Base-by-base conservation (phyloP, 2,329 filamentous ascomycete genomes). In the Chaetomium strumarium region DNA sequence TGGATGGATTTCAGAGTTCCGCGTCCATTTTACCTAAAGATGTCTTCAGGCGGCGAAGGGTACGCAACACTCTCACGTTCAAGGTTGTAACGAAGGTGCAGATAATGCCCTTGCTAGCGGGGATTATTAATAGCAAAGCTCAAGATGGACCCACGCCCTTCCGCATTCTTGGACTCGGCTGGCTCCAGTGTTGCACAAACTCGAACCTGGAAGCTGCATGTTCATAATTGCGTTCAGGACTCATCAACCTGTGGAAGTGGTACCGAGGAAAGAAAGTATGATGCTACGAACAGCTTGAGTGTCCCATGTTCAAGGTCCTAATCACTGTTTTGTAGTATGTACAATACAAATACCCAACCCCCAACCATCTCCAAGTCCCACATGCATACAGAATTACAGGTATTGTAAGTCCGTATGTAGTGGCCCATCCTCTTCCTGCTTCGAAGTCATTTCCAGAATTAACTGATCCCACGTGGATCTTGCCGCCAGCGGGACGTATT, bases 51-150 rank as follows among this genome's bases (percentile, higher is more conserved):
- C 24, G 24, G 24, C 24, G 24, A 24, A 7, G 24, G 7, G 4
- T 7, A 24, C 4, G 24, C 24, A 24, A 24, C 24, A 24, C 24
- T 24, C 24, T 24, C 4, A 24, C 7, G 24, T 4, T 24, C 24
- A 24, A 24, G 24, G 24, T 24, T 24, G 4, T 7, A 24, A 4
- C 7, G 24, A 4, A 24, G n/a, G n/a, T n/a, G n/a, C n/a, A n/a
- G n/a, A n/a, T n/a, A n/a, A n/a, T n/a, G n/a, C 34, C 46, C 24
- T 7, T 41, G 20, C 43, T 48, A 45, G 46, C 10, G 37, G 30
- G 43, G 30, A 51, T 53, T 56, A 56, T 56, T 56, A 56, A 53
- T 56, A 56, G 54, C 36, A 53, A 14, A 47, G 46, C 46, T 51
- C 50, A 37, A 20, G 9, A 7, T n/a, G 20, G 48, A 16, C 29